Base-by-base conservation (phyloP, 805 yeast genomes). In the Maudiozyma serrabonitensis region DNA sequence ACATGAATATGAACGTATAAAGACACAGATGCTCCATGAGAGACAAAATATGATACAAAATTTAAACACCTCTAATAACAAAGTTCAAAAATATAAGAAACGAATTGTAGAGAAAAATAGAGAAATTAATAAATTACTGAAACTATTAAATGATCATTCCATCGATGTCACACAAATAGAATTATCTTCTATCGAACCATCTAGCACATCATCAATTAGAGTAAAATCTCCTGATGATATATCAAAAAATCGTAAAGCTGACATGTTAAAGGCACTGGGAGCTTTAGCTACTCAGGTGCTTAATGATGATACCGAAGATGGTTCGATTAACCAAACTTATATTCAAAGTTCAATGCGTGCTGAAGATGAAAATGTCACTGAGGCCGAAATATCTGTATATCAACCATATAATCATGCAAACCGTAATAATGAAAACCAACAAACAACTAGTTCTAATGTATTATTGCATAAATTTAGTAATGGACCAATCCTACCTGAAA, bases 241-340 rank as follows among this genome's bases (percentile, higher is more conserved):
- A 12, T 23, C 49, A 12, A 45, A 34, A 18, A 48, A 43, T 25
- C 46, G 46, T 25, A 46, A 47, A 18, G 40, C 52, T 9, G 48
- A 59, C 40, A 73, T 74, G 68, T 53, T 79, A 44, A 74, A 73
- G 42, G 75, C 82, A 0, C 63, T 79, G 44, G 83, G 81, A 13
- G 61, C 75, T 50, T 63, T 79, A 48, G 83, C 83, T 3, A 70
- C 78, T 41, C 82, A 78, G 54, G 80, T 75, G 0, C 58, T 76
- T 32, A 68, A 69, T 42, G 74, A 71, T 48, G 55, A 51, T n/a
- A 44, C 53, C 1, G 57, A 48, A 41, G 55, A 52, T 39, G 48
- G 19, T 6, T 52, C 57, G 3, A 46, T 49, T 1, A 52, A 52
- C 41, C 50, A 51, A 41, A 54, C 57, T 21, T 41, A 50, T 15